Evolutionary conservation across 2,329 filamentous ascomycete species (phyloP).

Genomic region (Berkeleyomyces rouxiae): DNA sequence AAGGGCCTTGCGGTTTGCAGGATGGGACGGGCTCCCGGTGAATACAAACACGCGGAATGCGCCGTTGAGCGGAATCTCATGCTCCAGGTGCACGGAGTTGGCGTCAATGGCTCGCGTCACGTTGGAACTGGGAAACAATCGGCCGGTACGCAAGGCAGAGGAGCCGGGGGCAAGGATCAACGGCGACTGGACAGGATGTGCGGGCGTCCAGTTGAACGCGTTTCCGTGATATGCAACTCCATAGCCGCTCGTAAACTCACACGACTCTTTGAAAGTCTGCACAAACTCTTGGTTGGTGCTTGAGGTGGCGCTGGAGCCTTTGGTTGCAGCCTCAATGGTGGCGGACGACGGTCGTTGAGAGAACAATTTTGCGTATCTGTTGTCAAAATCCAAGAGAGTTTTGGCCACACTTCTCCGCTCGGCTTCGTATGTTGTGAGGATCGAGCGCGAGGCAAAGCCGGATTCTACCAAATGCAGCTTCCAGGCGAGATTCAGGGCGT

Average conservation of each 20-base stretch:
- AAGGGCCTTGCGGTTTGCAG: conserved; percentile 44
- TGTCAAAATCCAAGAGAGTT: conserved; percentile 70
- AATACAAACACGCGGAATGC: conserved; percentile 78
- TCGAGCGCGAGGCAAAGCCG: conserved; percentile 57
- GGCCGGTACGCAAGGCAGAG: conserved; percentile 53
- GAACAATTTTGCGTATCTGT: conserved; percentile 79
- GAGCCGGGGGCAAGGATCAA: conserved; percentile 46
- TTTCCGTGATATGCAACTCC: conserved; percentile 76
- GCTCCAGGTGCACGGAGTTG: conserved; percentile 79
- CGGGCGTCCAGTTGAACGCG: conserved; percentile 63
- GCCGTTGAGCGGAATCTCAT: conserved; percentile 76
- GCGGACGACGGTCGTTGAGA: conserved; percentile 58
- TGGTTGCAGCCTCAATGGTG: conserved; percentile 52
- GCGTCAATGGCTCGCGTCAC: conserved; percentile 79
- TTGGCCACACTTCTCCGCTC: conserved; percentile 78
- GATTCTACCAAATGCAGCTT: conserved; percentile 84
- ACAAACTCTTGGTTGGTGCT: conserved; percentile 53
- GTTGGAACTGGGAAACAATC: conserved; percentile 59
- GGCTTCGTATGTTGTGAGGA: conserved; percentile 71
- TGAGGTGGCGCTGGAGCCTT: conserved; percentile 17
- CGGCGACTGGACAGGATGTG: conserved; percentile 53
- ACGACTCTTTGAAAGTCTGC: conserved; percentile 76
- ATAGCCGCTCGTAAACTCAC: conserved; percentile 85
- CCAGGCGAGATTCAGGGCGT: conserved; percentile 84
- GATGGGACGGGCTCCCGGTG: conserved; percentile 42